Evolutionary conservation across 805 yeast species (phyloP).

Genomic region (Saccharomyces kudriavzevii): DNA sequence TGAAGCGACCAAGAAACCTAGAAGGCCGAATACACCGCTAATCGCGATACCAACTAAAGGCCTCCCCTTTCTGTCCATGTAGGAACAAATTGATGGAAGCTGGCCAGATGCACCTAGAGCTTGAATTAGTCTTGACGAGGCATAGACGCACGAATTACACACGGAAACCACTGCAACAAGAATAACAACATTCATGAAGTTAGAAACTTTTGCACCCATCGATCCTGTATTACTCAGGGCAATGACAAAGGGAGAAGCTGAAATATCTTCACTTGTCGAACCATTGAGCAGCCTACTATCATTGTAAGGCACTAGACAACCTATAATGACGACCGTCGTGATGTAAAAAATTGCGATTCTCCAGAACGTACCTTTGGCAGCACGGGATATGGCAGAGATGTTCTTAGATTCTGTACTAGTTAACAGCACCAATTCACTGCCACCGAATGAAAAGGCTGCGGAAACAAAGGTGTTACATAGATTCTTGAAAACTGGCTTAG

Average conservation of each 20-base stretch:
- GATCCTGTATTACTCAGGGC: conserved; percentile 20
- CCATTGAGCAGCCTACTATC: conserved; percentile 35
- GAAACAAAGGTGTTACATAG: conserved; percentile 55
- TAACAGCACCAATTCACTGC: conserved; percentile 59
- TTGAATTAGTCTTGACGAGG: conserved; percentile 49
- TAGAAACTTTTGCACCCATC: conserved; percentile 45
- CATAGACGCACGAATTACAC: conserved; percentile 54
- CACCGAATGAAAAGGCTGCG: conserved; percentile 66
- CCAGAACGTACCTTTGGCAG: conserved; percentile 50
- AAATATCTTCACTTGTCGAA: conserved; percentile 36
- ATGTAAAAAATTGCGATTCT: conserved; percentile 55
- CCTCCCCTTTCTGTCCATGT: conserved; percentile 44
- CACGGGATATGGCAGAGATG: conserved; percentile 49
- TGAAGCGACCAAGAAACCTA: conserved; percentile 56
- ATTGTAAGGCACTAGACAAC: conserved; percentile 63
- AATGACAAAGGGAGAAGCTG: conserved; percentile 46
- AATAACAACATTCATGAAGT: conserved; percentile 50
- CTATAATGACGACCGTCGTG: conserved; percentile 44
- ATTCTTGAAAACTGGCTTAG: conserved; percentile 48
- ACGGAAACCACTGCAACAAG: conserved; percentile 52
- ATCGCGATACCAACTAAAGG: conserved; percentile 43
- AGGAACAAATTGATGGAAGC: conserved; percentile 40
- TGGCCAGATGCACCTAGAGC: conserved; percentile 45
- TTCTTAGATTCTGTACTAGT: conserved; percentile 58
- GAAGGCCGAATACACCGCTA: conserved; percentile 41